Evolutionary conservation across 306 rosid species (phyloP).

Genomic region (Purshia tridentata): DNA sequence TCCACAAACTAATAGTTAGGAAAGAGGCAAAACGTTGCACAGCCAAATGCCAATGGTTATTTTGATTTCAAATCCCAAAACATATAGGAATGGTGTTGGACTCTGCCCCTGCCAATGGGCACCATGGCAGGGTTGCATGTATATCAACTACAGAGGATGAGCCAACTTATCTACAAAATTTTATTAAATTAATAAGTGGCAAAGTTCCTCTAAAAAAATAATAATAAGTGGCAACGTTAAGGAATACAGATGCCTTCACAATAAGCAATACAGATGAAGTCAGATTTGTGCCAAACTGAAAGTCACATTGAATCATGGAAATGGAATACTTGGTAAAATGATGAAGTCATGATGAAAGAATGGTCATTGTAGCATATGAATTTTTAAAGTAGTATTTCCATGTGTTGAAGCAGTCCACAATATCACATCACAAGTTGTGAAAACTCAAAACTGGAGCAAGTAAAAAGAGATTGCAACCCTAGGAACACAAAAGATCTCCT

Average conservation of each 20-base stretch:
- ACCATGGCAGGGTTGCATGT: not conserved
- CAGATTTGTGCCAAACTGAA: too few relatives aligned
- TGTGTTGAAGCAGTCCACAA: not conserved
- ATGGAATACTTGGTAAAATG: not conserved
- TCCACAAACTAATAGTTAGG: not conserved
- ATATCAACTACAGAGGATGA: too few relatives aligned
- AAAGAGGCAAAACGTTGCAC: not conserved
- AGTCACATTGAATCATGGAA: not conserved
- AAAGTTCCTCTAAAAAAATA: too few relatives aligned
- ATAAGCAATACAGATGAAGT: too few relatives aligned
- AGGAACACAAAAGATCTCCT: slow-evolving; percentile 9
- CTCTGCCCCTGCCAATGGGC: not conserved
- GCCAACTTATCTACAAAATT: too few relatives aligned
- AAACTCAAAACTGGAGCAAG: not conserved
- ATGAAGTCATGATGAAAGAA: not conserved
- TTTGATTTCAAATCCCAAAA: slow-evolving; percentile 1
- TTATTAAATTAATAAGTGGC: too few relatives aligned
- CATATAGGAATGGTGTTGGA: too few relatives aligned
- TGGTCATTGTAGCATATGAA: not conserved
- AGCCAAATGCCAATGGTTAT: not conserved
- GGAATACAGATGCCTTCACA: too few relatives aligned
- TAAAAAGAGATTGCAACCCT: not conserved
- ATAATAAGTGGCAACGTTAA: too few relatives aligned
- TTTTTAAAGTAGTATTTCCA: not conserved
- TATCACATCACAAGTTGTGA: not conserved